Percentiles rank a stretch among this genome's conserved stretches.
Conservation (phyloP, 768 basidiomycete genomes). For the Grammothele lineata region DNA sequence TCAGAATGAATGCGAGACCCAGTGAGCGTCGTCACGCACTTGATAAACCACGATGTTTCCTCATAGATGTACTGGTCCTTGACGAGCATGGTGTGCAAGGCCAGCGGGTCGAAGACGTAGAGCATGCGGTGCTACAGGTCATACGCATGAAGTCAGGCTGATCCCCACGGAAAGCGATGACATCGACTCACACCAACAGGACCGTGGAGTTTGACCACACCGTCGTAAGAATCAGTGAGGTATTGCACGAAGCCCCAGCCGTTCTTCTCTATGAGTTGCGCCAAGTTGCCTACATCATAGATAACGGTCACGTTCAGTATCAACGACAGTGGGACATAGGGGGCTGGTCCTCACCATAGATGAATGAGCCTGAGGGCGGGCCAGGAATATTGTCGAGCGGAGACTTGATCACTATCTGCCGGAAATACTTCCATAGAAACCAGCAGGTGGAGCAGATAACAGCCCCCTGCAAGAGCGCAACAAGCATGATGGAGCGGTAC, state of each 20-base stretch:
- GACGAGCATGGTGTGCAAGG: slow-evolving; percentile 42
- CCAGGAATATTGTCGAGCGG: slow-evolving; percentile 17
- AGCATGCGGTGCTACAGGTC: slow-evolving; percentile 42
- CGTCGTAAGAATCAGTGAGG: slow-evolving; percentile 32
- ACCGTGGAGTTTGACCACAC: slow-evolving; percentile 42
- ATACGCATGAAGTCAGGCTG: too few species aligned
- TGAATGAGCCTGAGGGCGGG: slow-evolving; percentile 9
- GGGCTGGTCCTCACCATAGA: slow-evolving; percentile 12
- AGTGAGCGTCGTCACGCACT: slow-evolving; percentile 32
- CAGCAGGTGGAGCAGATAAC: neutral
- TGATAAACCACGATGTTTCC: slow-evolving; percentile 39
- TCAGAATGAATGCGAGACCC: neutral
- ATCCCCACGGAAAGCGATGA: too few species aligned
- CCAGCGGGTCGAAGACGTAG: slow-evolving; percentile 45
- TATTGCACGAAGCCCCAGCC: slow-evolving; percentile 10
- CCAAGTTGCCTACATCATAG: slow-evolving; percentile 9
- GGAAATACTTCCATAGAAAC: slow-evolving; percentile 9
- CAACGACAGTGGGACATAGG: too few species aligned
- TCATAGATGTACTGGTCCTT: slow-evolving; percentile 49
- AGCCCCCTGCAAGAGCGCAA: neutral
- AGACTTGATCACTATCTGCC: slow-evolving; percentile 6
- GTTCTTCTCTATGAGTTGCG: slow-evolving; percentile 7
- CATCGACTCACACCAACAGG: slow-evolving; percentile 45
- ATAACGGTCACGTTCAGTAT: neutral
- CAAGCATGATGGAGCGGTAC: too few species aligned